Conservation (phyloP, 495 filamentous ascomycete genomes). For the Penicillium dipodomyicola region DNA sequence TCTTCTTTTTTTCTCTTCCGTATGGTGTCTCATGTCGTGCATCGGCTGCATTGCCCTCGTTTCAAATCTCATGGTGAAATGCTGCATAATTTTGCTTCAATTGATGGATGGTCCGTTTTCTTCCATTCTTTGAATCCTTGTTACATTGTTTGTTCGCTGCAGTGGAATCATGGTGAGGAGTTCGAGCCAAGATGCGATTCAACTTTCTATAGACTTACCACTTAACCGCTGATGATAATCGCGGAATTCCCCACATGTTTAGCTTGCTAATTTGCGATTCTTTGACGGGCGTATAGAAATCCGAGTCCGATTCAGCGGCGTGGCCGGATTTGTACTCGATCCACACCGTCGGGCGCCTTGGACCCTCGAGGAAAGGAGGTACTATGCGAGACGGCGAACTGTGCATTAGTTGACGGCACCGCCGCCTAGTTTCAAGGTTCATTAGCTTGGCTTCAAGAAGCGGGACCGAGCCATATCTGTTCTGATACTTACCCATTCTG, state of each 20-base stretch:
- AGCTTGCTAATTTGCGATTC: not conserved
- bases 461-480: constrained; percentile 16
- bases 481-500: constrained; percentile 20
- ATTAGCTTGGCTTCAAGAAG: constrained; percentile 24
- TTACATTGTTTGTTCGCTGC: constrained; percentile 8
- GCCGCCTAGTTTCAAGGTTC: constrained; percentile 25
- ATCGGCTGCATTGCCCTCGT: not conserved
- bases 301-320: constrained; percentile 14
- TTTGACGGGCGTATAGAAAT: not conserved
- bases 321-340: constrained; percentile 20
- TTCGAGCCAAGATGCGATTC: not conserved
- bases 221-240: constrained; percentile 17
- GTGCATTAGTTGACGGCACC: constrained; percentile 26
- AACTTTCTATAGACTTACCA: constrained; percentile 19
- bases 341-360: constrained; percentile 31
- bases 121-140: constrained; percentile 2
- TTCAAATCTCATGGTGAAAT: not conserved
- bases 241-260: not conserved
- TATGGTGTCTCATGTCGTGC: not conserved
- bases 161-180: not conserved
- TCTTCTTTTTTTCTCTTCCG: constrained; percentile 9
- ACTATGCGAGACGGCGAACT: constrained; percentile 23
- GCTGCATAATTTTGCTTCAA: not conserved
- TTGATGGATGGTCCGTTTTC: not conserved
- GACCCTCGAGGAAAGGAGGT: constrained; percentile 24